Evolutionary conservation across 768 basidiomycete genomes (phyloP).

Genomic region (Clavaria fumosa): DNA sequence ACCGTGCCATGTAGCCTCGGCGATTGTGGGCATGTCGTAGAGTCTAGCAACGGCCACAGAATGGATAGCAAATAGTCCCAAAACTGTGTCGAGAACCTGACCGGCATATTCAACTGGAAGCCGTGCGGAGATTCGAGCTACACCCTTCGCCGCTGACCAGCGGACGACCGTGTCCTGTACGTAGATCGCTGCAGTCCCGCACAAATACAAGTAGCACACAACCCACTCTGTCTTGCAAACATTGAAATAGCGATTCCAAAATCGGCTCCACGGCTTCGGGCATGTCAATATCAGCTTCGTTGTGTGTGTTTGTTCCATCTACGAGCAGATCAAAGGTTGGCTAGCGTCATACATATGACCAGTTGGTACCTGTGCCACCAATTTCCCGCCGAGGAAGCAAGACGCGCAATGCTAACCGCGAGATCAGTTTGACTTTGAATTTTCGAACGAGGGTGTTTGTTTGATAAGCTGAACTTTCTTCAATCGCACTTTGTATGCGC

Average conservation of each 20-base stretch:
- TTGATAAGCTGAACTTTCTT: constrained; percentile 24
- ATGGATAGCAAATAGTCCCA: constrained; percentile 66
- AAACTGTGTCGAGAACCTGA: constrained; percentile 71
- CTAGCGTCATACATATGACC: not conserved
- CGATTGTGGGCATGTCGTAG: constrained; percentile 58
- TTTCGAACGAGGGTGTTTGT: constrained; percentile 58
- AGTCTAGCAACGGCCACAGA: constrained; percentile 44
- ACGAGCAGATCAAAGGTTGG: constrained; percentile 16
- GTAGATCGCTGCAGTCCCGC: too few species aligned
- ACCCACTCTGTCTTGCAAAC: constrained; percentile 73
- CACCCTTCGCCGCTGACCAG: constrained; percentile 86
- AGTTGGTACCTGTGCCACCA: constrained; percentile 25
- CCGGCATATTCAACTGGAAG: constrained; percentile 59
- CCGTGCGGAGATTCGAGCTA: constrained; percentile 71
- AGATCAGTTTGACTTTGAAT: constrained; percentile 47
- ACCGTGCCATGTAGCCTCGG: constrained; percentile 91
- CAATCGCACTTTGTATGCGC: constrained; percentile 28
- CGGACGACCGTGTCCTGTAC: constrained; percentile 84
- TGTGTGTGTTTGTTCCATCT: constrained; percentile 9
- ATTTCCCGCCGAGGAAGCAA: constrained; percentile 33
- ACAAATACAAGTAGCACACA: constrained; percentile 10
- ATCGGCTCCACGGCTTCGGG: constrained; percentile 66
- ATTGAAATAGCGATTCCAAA: constrained; percentile 55
- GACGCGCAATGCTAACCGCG: constrained; percentile 46
- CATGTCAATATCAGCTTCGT: constrained; percentile 35